These are phyloP conservation scores for Aristolochia contorta DNA, from an alignment of 164 flowering plant species.

Conservation along the genomic window DNA sequence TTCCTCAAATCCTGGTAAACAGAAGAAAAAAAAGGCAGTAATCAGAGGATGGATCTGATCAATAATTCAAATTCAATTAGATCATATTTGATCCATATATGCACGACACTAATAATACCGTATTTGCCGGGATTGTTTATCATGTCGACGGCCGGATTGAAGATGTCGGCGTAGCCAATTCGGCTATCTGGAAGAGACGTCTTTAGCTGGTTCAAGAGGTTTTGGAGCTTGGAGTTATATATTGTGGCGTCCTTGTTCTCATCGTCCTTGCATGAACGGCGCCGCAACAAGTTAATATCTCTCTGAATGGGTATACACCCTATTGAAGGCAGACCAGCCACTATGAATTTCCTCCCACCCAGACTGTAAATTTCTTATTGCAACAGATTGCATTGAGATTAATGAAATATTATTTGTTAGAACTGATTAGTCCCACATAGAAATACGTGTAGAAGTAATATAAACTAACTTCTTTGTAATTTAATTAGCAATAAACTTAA, in stretches of 20 bases:
- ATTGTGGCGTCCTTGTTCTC: conserved; percentile 30
- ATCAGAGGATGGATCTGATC: too few relatives aligned
- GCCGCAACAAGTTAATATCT: not conserved
- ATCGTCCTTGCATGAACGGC: conserved; percentile 21
- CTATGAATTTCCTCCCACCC: conserved; percentile 29
- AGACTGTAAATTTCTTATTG: conserved; percentile 26
- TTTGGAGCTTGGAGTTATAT: conserved; percentile 39
- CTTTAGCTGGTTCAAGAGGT: conserved; percentile 13
- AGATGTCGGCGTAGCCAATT: conserved; percentile 25
- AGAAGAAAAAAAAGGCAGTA: too few relatives aligned
- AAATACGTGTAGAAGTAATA: too few relatives aligned
- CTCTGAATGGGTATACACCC: conserved; percentile 43
- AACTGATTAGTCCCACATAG: too few relatives aligned
- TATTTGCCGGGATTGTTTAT: conserved; percentile 30
- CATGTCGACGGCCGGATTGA: conserved; percentile 29
- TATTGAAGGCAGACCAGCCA: conserved; percentile 42
- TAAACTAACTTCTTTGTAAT: too few relatives aligned
- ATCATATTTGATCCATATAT: too few relatives aligned
- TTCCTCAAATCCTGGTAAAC: too few relatives aligned
- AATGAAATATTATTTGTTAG: too few relatives aligned
- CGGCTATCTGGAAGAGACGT: conserved; percentile 22
- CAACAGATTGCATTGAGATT: too few relatives aligned
- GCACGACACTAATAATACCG: too few relatives aligned
- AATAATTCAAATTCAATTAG: too few relatives aligned
- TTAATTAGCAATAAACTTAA: too few relatives aligned